Conservation (phyloP, 352 stramenopile species). For the Phytophthora hybrid region DNA sequence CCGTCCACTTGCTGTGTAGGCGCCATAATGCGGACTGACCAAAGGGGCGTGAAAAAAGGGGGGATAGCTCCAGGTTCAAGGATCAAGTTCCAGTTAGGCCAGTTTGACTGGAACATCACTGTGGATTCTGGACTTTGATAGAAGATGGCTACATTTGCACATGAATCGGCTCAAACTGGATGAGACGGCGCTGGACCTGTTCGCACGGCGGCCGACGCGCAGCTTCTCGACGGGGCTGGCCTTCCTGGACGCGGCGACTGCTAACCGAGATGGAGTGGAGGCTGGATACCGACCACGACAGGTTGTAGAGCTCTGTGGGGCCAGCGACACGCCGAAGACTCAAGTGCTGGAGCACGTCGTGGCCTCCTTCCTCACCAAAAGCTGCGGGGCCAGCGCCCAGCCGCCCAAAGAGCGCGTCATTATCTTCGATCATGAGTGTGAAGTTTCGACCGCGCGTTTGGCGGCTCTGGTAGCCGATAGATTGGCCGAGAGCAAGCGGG, state of each 20-base stretch:
- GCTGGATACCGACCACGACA: slow-evolving; percentile 64
- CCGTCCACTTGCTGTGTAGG: slow-evolving; percentile 32
- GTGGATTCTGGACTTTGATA: neutral
- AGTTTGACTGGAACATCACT: neutral
- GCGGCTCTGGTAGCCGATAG: slow-evolving; percentile 15
- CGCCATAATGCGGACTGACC: slow-evolving; percentile 45
- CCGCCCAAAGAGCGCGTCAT: slow-evolving; percentile 53
- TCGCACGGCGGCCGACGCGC: slow-evolving; percentile 58
- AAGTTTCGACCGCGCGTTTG: slow-evolving; percentile 38
- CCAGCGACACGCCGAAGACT: slow-evolving; percentile 45
- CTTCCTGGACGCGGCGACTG: slow-evolving; percentile 63
- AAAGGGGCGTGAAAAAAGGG: slow-evolving; percentile 2
- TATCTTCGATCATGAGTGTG: slow-evolving; percentile 74
- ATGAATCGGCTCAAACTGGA: slow-evolving; percentile 42
- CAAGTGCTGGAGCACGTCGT: slow-evolving; percentile 67
- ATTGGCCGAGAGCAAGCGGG: slow-evolving; percentile 14
- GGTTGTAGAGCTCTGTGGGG: slow-evolving; percentile 66
- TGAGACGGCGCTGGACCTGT: slow-evolving; percentile 80
- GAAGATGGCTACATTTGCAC: slow-evolving; percentile 26
- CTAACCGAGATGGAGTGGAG: slow-evolving; percentile 18
- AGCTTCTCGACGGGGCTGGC: slow-evolving; percentile 63
- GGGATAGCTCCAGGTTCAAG: neutral
- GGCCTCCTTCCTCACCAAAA: slow-evolving; percentile 64
- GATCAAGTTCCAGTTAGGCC: neutral
- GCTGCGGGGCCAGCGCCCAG: slow-evolving; percentile 23